Base-by-base conservation (phyloP, 2,329 filamentous ascomycete species). In the Xylariaceae sp. region DNA sequence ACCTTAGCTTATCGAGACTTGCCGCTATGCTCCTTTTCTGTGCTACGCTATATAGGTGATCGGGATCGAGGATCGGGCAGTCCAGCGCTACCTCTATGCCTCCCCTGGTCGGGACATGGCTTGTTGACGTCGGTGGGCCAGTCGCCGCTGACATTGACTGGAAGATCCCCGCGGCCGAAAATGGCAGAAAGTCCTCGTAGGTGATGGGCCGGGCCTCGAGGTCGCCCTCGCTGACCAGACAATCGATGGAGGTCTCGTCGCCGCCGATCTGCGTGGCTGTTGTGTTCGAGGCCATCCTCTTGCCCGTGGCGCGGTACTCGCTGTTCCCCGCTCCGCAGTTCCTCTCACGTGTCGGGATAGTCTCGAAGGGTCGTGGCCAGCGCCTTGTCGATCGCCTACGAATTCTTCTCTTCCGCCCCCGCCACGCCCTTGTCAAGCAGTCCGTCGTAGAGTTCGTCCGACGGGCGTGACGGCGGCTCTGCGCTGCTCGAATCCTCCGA, bases 121-220 rank as follows among this genome's bases (percentile, higher is more conserved):
- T n/a, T n/a, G n/a, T n/a, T n/a, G 8, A 23, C 21, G 12, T 23
- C 21, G 8, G 21, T 23, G 21, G 7, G 7, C 8, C 8, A 7
- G 7, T 23, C 12, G 8, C 21, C 21, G 21, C 21, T 12, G 21
- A 23, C 8, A 23, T 35, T 35, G 33, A 35, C 33, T 25, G 59
- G 39, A 70, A 70, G 25, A 73, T 73, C 0, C 68, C 68, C 0
- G 66, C 69, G 0, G 69, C 70, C 2, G 66, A 70, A 2, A 74
- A 48, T 0, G 70, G 70, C 4, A 74, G 50, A 29, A 73, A 74
- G 34, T 73, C 70, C 37, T 74, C 70, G 36, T 74, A 74, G 0
- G 62, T 70, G 13, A 73, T 59, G 2, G 70, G 65, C 3, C 57
- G 45, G 5, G 53, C 56, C 24, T 55, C 44, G 0, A 72, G 23